phyloP scores from a whole-genome alignment of 768 basidiomycete genomes.

The Saitozyma sp. region DNA sequence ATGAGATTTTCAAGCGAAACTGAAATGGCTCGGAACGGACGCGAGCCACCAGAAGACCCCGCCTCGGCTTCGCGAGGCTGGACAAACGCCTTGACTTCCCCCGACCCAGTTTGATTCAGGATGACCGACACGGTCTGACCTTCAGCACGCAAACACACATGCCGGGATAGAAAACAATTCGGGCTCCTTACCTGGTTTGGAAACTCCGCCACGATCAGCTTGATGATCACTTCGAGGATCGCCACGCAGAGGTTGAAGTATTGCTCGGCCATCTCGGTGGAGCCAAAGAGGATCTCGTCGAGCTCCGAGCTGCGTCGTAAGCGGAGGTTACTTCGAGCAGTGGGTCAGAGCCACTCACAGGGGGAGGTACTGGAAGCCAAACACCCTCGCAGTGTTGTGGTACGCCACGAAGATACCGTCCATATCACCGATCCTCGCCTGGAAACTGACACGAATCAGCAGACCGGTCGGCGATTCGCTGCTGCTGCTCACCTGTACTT shows the following conservation, averaged over 20 bases:
- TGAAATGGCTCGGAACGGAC: conserved; percentile 53
- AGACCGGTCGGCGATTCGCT: neutral
- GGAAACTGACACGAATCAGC: conserved; percentile 63
- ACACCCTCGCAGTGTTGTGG: conserved; percentile 75
- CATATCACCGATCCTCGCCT: conserved; percentile 95
- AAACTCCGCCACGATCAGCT: conserved; percentile 63
- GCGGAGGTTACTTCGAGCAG: neutral
- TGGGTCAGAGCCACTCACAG: conserved; percentile 51
- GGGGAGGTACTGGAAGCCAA: conserved; percentile 92
- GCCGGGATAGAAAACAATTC: neutral
- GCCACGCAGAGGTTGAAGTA: conserved; percentile 74
- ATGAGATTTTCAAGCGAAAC: conserved; percentile 6
- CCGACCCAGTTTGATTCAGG: conserved; percentile 8
- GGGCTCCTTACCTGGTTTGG: conserved; percentile 61
- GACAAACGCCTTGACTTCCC: conserved; percentile 65
- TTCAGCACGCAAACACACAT: neutral
- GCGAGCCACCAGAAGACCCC: no score
- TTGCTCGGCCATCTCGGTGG: conserved; percentile 63
- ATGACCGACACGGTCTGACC: conserved; percentile 60
- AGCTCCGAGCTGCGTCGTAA: conserved; percentile 62
- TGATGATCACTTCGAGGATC: conserved; percentile 67
- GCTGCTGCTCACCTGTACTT: conserved; percentile 71
- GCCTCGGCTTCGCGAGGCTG: conserved; percentile 45
- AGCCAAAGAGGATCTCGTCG: conserved; percentile 77
- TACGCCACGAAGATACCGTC: conserved; percentile 70